A percentile compares a stretch with the other conserved stretches of the same genome.
phyloP scores from a whole-genome alignment of 768 basidiomycete genomes.

The Rhodocollybia butyracea region DNA sequence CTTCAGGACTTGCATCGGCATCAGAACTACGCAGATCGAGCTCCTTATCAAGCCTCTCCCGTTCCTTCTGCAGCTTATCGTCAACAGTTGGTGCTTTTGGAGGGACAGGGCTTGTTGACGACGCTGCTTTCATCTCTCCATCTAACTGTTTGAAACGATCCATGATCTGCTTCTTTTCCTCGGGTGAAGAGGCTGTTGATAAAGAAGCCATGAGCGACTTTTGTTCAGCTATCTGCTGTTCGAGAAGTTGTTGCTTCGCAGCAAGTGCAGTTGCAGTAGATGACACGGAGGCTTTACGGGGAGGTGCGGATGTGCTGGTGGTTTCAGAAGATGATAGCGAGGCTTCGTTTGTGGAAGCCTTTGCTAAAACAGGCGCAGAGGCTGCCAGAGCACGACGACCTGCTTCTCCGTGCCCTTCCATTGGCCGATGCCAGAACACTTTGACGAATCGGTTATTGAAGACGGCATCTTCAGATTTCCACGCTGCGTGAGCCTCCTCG shows the following conservation, averaged over 20 bases:
- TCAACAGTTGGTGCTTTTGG: slow-evolving; percentile 15
- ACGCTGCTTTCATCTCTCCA: slow-evolving; percentile 68
- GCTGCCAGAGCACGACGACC: slow-evolving; percentile 80
- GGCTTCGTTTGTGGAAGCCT: slow-evolving; percentile 43
- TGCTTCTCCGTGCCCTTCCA: slow-evolving; percentile 84
- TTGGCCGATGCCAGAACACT: slow-evolving; percentile 91
- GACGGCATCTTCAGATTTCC: slow-evolving; percentile 93
- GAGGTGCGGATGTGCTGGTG: slow-evolving; percentile 21
- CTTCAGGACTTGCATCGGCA: slow-evolving; percentile 24
- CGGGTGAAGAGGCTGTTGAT: slow-evolving; percentile 47
- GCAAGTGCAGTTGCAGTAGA: slow-evolving; percentile 52
- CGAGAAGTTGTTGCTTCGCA: slow-evolving; percentile 70
- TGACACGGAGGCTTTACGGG: slow-evolving; percentile 35
- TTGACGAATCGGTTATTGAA: slow-evolving; percentile 95
- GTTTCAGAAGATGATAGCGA: slow-evolving; percentile 16
- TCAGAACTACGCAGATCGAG: slow-evolving; percentile 62
- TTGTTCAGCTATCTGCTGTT: slow-evolving; percentile 85
- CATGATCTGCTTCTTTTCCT: slow-evolving; percentile 82
- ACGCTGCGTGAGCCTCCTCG: slow-evolving; percentile 81
- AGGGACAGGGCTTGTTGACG: slow-evolving; percentile 27
- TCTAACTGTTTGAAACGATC: slow-evolving; percentile 68
- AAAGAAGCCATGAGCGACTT: slow-evolving; percentile 78
- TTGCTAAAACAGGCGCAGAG: slow-evolving; percentile 73
- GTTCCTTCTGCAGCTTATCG: slow-evolving; percentile 54
- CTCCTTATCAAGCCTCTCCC: slow-evolving; percentile 76